Conservation (phyloP, 2,329 filamentous ascomycete species). For the Phialophora verrucosa region DNA sequence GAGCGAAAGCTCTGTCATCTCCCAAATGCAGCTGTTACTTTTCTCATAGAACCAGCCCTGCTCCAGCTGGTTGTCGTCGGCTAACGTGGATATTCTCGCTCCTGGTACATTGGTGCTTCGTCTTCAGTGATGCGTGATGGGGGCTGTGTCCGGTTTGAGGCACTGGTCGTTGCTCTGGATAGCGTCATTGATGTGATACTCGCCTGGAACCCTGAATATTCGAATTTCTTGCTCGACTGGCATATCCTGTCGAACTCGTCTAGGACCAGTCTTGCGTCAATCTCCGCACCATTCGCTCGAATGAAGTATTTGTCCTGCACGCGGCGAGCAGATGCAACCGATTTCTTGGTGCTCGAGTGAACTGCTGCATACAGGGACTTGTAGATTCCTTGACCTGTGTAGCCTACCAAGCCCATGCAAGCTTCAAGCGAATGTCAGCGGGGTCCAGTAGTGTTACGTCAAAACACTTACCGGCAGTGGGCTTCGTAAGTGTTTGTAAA, state of each 20-base stretch:
- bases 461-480: constrained; percentile 23
- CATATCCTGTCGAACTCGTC: constrained; percentile 9
- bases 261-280: not conserved
- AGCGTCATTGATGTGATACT: not conserved
- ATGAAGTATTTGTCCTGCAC: constrained; percentile 36
- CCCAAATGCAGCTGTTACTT: not conserved
- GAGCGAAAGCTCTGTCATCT: not conserved
- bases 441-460: constrained; percentile 40
- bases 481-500: constrained; percentile 18
- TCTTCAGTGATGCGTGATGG: not conserved
- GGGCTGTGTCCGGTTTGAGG: not conserved
- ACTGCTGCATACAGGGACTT: constrained; percentile 44
- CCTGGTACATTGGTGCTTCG: constrained; percentile 1
- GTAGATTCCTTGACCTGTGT: constrained; percentile 44
- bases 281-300: constrained; percentile 13
- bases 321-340: constrained; percentile 38
- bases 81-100: not conserved
- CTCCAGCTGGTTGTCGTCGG: not conserved
- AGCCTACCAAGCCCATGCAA: constrained; percentile 42
- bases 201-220: not conserved
- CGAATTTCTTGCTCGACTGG: not conserved
- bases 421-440: constrained; percentile 21
- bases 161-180: constrained; percentile 2
- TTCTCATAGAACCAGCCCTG: not conserved
- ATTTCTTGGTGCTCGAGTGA: constrained; percentile 40